Percentiles rank a stretch among this genome's conserved stretches.
Evolutionary conservation across 2,329 filamentous ascomycete genomes (phyloP).

Genomic region (Remersonia thermophila): DNA sequence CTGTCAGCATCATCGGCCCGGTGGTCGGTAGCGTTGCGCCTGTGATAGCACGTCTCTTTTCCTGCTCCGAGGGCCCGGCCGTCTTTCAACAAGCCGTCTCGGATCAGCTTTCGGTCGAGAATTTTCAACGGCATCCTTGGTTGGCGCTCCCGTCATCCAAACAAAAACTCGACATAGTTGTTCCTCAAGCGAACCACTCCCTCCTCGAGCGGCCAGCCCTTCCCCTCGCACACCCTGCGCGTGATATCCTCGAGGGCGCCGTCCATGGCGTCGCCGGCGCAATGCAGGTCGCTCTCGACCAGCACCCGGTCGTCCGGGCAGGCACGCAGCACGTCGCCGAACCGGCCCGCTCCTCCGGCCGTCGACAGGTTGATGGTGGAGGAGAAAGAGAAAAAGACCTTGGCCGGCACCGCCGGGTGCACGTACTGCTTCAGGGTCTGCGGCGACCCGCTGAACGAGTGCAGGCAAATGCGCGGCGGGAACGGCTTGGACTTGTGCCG

Average conservation of each 20-base stretch:
- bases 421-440: slow-evolving; percentile 70
- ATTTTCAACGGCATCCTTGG: no score
- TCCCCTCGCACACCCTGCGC: slow-evolving; percentile 62
- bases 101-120: no score
- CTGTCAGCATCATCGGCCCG: no score
- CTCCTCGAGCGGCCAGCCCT: slow-evolving; percentile 62
- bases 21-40: no score
- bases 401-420: slow-evolving; percentile 56
- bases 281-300: slow-evolving; percentile 82
- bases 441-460: slow-evolving; percentile 75
- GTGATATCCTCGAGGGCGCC: slow-evolving; percentile 60
- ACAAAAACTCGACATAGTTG: slow-evolving; percentile 72
- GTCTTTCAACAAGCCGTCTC: no score
- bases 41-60: no score
- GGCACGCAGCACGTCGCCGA: slow-evolving; percentile 53
- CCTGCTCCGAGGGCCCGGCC: no score
- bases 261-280: slow-evolving; percentile 74
- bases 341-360: slow-evolving; percentile 32
- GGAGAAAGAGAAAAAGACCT: slow-evolving; percentile 83
- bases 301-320: slow-evolving; percentile 70
- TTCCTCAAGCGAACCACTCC: slow-evolving; percentile 54
- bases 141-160: slow-evolving; percentile 38
- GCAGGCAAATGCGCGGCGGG: slow-evolving; percentile 81
- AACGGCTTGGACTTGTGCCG: slow-evolving; percentile 44
- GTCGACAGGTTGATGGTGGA: slow-evolving; percentile 64